These are phyloP conservation scores for Psilocybe mexicana DNA, from an alignment of 1,284 basidiomycete species.

Conservation along the genomic window DNA sequence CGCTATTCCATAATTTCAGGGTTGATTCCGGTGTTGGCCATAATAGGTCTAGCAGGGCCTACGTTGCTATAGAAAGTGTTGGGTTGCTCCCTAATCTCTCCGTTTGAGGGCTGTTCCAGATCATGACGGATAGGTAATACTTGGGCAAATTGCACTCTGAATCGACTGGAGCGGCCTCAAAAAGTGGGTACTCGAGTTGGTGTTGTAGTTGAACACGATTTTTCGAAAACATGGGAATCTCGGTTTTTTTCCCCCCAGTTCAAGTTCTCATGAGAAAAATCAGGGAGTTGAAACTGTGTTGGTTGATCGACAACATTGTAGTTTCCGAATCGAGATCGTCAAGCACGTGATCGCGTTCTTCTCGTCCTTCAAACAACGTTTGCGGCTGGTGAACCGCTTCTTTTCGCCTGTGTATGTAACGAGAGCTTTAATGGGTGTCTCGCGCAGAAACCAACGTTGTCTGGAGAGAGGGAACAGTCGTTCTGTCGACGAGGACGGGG, in stretches of 20 bases:
- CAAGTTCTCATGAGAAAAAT: neutral
- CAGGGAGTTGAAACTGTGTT: neutral
- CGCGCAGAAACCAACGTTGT: no score
- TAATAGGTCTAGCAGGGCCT: neutral
- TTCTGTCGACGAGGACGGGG: neutral
- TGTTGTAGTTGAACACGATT: no score
- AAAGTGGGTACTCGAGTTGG: no score
- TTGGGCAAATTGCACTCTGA: no score
- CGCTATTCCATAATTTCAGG: neutral
- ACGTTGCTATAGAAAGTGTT: neutral
- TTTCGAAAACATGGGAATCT: no score
- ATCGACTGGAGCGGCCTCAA: no score
- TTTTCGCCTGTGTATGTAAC: neutral
- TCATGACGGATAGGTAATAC: neutral
- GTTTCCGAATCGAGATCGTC: slow-evolving; percentile 7
- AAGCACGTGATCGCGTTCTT: slow-evolving; percentile 17
- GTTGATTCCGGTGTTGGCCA: neutral
- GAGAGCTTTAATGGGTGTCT: no score
- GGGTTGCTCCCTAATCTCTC: neutral
- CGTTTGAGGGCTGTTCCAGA: neutral
- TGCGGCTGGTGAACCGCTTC: neutral
- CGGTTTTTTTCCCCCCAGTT: no score
- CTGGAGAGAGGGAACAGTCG: no score
- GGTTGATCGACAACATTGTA: neutral
- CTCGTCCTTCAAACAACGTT: neutral